phyloP scores from a whole-genome alignment of 2,329 filamentous ascomycete species.

The Neonectria magnoliae region DNA sequence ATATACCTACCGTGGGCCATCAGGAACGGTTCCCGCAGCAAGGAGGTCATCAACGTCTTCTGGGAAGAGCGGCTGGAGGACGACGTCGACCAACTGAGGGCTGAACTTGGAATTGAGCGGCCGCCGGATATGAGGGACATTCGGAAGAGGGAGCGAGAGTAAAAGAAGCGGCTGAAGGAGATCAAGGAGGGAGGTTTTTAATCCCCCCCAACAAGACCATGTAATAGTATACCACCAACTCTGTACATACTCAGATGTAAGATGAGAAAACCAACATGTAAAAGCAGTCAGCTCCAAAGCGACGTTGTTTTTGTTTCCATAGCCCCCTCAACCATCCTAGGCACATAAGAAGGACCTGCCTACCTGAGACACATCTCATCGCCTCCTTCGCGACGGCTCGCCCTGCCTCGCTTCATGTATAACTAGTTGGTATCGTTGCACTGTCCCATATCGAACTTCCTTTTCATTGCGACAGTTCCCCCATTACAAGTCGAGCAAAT shows the following conservation, averaged over 20 bases:
- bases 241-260: constrained; percentile 25
- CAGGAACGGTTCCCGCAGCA: constrained; percentile 77
- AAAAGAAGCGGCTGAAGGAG: constrained; percentile 72
- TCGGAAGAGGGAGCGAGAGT: constrained; percentile 74
- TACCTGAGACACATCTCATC: background rate
- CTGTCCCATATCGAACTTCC: constrained; percentile 1
- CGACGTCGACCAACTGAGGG: constrained; percentile 80
- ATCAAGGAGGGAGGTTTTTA: constrained; percentile 38
- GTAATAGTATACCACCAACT: constrained; percentile 8
- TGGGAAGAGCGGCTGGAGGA: constrained; percentile 95
- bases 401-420: background rate
- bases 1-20: constrained; percentile 93
- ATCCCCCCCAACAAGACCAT: constrained; percentile 3
- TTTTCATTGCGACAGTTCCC: background rate
- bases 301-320: constrained; percentile 18
- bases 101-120: constrained; percentile 82
- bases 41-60: constrained; percentile 93
- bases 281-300: background rate
- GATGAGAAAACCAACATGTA: background rate
- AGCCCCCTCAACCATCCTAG: constrained; percentile 1
- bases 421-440: constrained; percentile 15
- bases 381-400: background rate
- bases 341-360: constrained; percentile 22
- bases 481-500: constrained; percentile 70
- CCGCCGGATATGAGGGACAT: constrained; percentile 87